Evolutionary conservation across 805 yeast genomes (phyloP).

Genomic region (Kuraishia ogatae): DNA sequence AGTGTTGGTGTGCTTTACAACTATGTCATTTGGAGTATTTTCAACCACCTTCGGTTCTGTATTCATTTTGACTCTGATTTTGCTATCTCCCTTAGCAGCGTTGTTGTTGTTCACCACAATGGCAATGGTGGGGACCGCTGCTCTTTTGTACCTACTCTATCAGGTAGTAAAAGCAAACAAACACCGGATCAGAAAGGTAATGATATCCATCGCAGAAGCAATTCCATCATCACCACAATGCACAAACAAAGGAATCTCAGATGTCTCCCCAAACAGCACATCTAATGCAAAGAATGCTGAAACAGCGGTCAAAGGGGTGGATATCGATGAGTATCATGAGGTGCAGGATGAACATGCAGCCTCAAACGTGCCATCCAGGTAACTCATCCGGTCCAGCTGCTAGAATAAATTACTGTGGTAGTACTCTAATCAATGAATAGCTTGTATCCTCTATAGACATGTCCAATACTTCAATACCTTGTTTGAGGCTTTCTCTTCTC

Average conservation of each 20-base stretch:
- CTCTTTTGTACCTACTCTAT: not conserved
- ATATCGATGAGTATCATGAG: not conserved
- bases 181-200: not conserved
- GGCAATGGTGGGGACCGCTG: not conserved
- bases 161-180: not conserved
- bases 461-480: not conserved
- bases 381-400: too few species aligned
- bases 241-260: not conserved
- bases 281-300: not conserved
- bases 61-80: not conserved
- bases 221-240: not conserved
- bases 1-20: not conserved
- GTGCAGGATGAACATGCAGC: too few species aligned
- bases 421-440: not conserved
- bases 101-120: not conserved
- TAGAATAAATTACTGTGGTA: not conserved
- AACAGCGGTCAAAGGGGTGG: not conserved
- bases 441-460: not conserved
- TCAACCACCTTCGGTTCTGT: conserved; percentile 2
- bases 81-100: not conserved
- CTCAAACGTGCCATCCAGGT: too few species aligned
- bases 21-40: conserved; percentile 1
- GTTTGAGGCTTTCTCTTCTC: conserved; percentile 6
- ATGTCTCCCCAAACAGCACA: not conserved
- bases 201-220: not conserved